A percentile compares a stretch with the other conserved stretches of the same genome.
Conservation (phyloP, 768 basidiomycete species). For the Termitomyces sp. region DNA sequence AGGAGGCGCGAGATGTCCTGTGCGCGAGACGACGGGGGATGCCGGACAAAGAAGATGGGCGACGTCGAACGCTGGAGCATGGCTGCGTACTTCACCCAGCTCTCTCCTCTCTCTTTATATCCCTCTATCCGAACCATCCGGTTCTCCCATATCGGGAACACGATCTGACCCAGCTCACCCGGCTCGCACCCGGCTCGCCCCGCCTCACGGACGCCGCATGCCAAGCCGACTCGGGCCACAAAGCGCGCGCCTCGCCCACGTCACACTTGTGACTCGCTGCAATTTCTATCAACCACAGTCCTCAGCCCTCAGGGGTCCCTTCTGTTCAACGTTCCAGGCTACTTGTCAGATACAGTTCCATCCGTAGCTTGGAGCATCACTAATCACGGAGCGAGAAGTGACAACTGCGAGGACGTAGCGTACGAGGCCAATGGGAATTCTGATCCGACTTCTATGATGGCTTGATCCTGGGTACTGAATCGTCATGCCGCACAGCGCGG, state of each 20-base stretch:
- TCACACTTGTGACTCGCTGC: too few relatives aligned
- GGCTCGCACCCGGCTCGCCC: slow-evolving; percentile 4
- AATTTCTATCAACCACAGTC: too few relatives aligned
- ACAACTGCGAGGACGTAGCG: too few relatives aligned
- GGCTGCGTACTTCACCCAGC: background rate
- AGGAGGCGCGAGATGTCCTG: slow-evolving; percentile 56
- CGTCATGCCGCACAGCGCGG: background rate
- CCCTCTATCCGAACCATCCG: slow-evolving; percentile 9
- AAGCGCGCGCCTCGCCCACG: too few relatives aligned
- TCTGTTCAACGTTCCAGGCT: background rate
- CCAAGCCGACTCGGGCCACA: too few relatives aligned
- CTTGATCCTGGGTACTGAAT: too few relatives aligned
- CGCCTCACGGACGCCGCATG: slow-evolving; percentile 13
- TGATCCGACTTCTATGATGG: too few relatives aligned
- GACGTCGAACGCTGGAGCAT: slow-evolving; percentile 12
- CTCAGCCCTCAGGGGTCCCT: background rate
- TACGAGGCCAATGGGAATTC: too few relatives aligned
- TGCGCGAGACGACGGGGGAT: slow-evolving; percentile 17
- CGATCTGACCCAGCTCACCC: slow-evolving; percentile 8
- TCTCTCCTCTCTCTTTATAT: slow-evolving; percentile 2
- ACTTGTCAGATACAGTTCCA: too few relatives aligned
- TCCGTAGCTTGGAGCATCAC: too few relatives aligned
- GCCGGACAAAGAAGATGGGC: slow-evolving; percentile 8
- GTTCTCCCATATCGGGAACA: slow-evolving; percentile 3
- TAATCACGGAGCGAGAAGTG: too few relatives aligned